These are phyloP conservation scores for Globisporangium paddicum DNA, from an alignment of 352 stramenopile species.

Conservation along the genomic window DNA sequence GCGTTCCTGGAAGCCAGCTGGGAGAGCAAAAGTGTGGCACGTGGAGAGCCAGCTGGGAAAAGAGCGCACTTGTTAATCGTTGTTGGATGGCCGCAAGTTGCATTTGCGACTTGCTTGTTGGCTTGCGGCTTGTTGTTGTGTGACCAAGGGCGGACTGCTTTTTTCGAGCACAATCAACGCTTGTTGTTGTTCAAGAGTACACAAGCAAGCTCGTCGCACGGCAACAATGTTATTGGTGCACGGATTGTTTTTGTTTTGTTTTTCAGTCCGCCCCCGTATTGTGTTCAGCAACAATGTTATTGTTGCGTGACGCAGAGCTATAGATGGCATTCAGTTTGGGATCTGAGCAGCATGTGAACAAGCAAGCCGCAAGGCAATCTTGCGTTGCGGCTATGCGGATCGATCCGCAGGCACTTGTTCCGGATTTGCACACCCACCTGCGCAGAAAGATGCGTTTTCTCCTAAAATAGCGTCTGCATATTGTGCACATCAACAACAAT, in stretches of 20 bases:
- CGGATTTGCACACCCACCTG: not conserved
- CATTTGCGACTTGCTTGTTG: too few relatives aligned
- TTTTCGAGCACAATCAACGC: not conserved
- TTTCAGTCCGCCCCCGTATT: not conserved
- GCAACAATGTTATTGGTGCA: constrained; percentile 1
- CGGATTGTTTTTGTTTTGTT: not conserved
- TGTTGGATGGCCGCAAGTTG: too few relatives aligned
- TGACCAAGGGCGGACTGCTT: too few relatives aligned
- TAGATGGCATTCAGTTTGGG: too few relatives aligned
- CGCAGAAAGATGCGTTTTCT: not conserved
- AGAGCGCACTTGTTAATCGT: not conserved
- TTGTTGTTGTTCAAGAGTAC: not conserved
- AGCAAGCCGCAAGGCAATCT: not conserved
- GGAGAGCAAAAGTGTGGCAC: not conserved
- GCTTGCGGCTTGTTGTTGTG: too few relatives aligned
- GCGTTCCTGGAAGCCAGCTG: constrained; percentile 1
- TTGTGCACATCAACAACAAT: not conserved
- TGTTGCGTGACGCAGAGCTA: not conserved
- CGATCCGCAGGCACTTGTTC: not conserved
- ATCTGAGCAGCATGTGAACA: too few relatives aligned
- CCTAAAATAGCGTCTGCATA: not conserved
- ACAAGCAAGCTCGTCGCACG: not conserved
- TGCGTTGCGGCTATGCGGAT: not conserved
- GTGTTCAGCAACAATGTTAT: not conserved
- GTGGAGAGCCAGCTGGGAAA: not conserved